Percentiles rank a stretch among this genome's conserved stretches.
phyloP scores from a whole-genome alignment of 768 basidiomycete genomes.

The Mycena vulgaris region DNA sequence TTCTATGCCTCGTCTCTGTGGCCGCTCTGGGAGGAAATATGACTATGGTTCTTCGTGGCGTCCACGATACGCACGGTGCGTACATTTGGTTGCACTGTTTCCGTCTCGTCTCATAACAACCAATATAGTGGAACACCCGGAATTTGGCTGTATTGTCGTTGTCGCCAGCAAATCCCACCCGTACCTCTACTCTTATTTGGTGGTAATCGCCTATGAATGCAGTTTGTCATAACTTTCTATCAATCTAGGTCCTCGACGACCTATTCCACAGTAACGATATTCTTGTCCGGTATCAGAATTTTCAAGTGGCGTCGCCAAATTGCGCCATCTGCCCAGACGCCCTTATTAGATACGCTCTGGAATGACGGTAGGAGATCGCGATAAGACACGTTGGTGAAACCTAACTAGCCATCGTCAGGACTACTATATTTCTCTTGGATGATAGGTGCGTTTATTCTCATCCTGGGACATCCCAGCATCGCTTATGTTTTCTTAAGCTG shows the following conservation, averaged over 20 bases:
- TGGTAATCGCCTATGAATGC: constrained; percentile 32
- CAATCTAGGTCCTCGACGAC: background rate
- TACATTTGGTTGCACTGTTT: background rate
- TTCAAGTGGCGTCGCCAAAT: constrained; percentile 29
- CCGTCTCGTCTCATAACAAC: background rate
- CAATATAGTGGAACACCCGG: background rate
- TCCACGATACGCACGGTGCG: constrained; percentile 20
- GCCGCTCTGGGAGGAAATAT: constrained; percentile 8
- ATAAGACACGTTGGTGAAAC: background rate
- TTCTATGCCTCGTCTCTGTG: constrained; percentile 21
- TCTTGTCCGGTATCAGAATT: constrained; percentile 27
- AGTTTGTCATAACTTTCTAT: background rate
- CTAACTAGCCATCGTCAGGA: constrained; percentile 1
- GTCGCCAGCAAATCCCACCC: constrained; percentile 2
- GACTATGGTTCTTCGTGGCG: constrained; percentile 2
- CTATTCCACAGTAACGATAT: constrained; percentile 16
- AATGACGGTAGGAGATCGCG: constrained; percentile 24
- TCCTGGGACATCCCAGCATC: background rate
- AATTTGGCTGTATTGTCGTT: constrained; percentile 5
- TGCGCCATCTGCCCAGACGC: constrained; percentile 13
- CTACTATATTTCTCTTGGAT: constrained; percentile 36
- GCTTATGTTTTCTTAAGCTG: background rate
- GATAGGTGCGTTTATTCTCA: constrained; percentile 13
- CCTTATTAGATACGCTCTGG: constrained; percentile 37
- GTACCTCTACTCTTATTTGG: constrained; percentile 29